phyloP scores from a whole-genome alignment of 1,139 yeast species.

The Casaregolazyma lundiana region DNA sequence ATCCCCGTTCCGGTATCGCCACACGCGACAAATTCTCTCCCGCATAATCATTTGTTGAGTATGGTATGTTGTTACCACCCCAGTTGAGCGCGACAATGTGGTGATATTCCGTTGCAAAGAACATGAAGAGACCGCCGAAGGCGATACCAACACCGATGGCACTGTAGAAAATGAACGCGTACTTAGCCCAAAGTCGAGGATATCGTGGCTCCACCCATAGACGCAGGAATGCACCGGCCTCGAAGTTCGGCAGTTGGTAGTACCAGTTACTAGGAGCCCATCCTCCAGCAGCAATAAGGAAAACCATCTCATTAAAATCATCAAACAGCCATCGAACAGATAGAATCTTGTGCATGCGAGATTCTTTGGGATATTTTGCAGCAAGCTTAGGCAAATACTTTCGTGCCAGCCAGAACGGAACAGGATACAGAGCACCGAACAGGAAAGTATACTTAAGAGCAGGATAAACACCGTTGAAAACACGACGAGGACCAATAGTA shows the following conservation, averaged over 20 bases:
- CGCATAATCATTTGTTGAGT: slow-evolving; percentile 46
- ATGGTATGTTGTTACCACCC: slow-evolving; percentile 57
- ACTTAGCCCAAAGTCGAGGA: slow-evolving; percentile 44
- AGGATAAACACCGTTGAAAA: slow-evolving; percentile 46
- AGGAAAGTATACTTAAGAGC: slow-evolving; percentile 41
- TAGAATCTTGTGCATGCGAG: slow-evolving; percentile 15
- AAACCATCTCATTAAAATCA: slow-evolving; percentile 44
- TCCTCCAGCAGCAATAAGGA: slow-evolving; percentile 41
- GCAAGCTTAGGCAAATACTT: slow-evolving; percentile 23
- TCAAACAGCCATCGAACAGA: slow-evolving; percentile 18
- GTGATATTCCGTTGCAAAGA: slow-evolving; percentile 50
- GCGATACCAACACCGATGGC: slow-evolving; percentile 61
- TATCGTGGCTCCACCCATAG: slow-evolving; percentile 46
- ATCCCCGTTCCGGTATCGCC: slow-evolving; percentile 39
- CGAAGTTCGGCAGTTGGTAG: slow-evolving; percentile 46
- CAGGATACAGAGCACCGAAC: slow-evolving; percentile 36
- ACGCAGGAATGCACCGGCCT: slow-evolving; percentile 49
- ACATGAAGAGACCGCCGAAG: slow-evolving; percentile 48
- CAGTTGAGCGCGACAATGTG: slow-evolving; percentile 40
- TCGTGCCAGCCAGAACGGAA: slow-evolving; percentile 35
- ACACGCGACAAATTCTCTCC: slow-evolving; percentile 40
- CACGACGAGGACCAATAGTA: slow-evolving; percentile 58
- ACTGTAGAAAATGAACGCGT: slow-evolving; percentile 55
- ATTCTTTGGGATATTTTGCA: background rate
- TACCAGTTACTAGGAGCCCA: slow-evolving; percentile 48